phyloP scores from a whole-genome alignment of 2,329 filamentous ascomycete species.

The Diaporthe sp. region DNA sequence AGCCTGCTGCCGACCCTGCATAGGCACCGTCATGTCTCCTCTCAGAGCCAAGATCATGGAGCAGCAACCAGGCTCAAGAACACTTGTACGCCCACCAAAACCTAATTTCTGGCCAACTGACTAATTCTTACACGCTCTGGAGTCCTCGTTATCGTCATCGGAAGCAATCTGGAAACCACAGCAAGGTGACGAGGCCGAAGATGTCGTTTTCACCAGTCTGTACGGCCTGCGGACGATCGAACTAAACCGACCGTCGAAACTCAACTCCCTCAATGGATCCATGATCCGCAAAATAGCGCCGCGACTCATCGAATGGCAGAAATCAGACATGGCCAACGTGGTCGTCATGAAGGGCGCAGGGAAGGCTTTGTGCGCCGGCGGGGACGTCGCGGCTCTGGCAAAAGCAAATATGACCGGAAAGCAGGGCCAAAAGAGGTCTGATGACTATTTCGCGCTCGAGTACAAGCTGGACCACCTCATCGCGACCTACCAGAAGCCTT shows the following conservation, averaged over 20 bases:
- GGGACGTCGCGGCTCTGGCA: conserved; percentile 88
- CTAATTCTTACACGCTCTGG: conserved; percentile 23
- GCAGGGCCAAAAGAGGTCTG: conserved; percentile 80
- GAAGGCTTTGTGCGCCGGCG: conserved; percentile 91
- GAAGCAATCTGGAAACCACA: conserved; percentile 62
- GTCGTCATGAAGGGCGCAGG: conserved; percentile 93
- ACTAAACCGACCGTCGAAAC: conserved; percentile 92
- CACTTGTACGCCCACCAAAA: conserved; percentile 61
- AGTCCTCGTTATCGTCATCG: conserved; percentile 28
- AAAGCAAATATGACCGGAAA: conserved; percentile 76
- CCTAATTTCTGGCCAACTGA: conserved; percentile 11
- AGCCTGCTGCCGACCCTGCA: conserved; percentile 58
- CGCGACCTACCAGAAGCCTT: conserved; percentile 92
- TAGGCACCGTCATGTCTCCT: conserved; percentile 75
- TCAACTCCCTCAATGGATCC: conserved; percentile 92
- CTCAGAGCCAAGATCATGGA: conserved; percentile 80
- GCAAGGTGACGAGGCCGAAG: conserved; percentile 81
- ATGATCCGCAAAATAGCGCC: conserved; percentile 97
- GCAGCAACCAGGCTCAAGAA: conserved; percentile 46
- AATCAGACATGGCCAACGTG: conserved; percentile 94
- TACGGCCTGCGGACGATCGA: conserved; percentile 94
- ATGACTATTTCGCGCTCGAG: conserved; percentile 92
- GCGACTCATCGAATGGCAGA: conserved; percentile 91
- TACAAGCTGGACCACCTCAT: conserved; percentile 97
- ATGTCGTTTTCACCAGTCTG: conserved; percentile 91